Evolutionary conservation across 345 rosid genomes (phyloP).

Genomic region (Populus nigra): DNA sequence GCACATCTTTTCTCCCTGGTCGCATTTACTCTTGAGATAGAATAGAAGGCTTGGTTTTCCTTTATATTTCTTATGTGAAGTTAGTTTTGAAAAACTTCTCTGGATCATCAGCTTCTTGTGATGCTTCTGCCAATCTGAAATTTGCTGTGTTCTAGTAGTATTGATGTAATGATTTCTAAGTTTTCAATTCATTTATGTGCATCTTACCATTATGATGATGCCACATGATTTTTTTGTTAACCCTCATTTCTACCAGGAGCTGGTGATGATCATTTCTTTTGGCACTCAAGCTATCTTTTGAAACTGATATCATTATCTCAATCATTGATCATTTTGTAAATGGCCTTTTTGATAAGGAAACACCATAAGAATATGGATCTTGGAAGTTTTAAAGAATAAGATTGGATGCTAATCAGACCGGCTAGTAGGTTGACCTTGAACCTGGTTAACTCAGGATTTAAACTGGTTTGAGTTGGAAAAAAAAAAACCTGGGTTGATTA

Average conservation of each 20-base stretch:
- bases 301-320: background rate
- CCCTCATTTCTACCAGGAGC: background rate
- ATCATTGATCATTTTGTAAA: background rate
- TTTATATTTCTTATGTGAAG: background rate
- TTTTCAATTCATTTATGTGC: background rate
- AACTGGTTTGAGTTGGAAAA: too few species aligned
- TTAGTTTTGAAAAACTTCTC: background rate
- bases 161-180: background rate
- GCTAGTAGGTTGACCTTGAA: too few species aligned
- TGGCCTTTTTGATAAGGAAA: background rate
- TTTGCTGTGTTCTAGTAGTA: background rate
- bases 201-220: background rate
- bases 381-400: background rate
- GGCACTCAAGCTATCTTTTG: background rate
- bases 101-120: slow-evolving; percentile 1
- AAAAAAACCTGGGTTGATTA: too few species aligned
- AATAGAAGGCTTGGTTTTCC: slow-evolving; percentile 7
- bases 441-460: too few species aligned
- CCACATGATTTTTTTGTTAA: background rate
- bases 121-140: background rate
- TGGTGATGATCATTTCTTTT: background rate
- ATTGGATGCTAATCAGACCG: background rate
- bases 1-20: slow-evolving; percentile 11
- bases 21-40: slow-evolving; percentile 9
- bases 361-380: background rate